phyloP scores from a whole-genome alignment of 2,329 filamentous ascomycete species.

The Ophiostoma ulmi region DNA sequence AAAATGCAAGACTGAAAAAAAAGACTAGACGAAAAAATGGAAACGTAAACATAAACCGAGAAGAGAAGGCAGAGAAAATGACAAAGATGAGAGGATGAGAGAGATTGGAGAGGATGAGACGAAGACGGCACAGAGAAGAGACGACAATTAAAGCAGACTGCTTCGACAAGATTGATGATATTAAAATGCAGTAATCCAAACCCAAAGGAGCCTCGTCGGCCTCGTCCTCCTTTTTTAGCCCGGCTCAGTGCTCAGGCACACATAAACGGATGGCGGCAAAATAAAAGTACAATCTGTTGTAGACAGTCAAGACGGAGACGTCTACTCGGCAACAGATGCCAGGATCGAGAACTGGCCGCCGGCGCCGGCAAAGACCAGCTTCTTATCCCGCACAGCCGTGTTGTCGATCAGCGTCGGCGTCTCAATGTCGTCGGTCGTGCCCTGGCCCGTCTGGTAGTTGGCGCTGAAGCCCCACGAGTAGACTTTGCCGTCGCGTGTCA shows the following conservation, averaged over 20 bases:
- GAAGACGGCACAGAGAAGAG: neutral
- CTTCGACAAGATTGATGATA: neutral
- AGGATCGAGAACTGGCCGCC: conserved; percentile 77
- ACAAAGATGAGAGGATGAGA: conserved; percentile 6
- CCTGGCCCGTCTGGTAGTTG: conserved; percentile 76
- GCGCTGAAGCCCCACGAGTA: conserved; percentile 77
- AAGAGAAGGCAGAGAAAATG: neutral
- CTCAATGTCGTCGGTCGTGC: conserved; percentile 71
- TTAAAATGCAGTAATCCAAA: conserved; percentile 3
- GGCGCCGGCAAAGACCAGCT: conserved; percentile 73
- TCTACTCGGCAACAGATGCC: conserved; percentile 35
- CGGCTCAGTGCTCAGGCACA: neutral
- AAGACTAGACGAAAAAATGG: neutral
- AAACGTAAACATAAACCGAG: neutral
- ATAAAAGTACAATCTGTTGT: neutral
- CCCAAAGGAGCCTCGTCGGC: neutral
- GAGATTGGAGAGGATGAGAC: neutral
- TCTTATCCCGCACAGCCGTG: conserved; percentile 69
- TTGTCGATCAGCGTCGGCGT: conserved; percentile 78
- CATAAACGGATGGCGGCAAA: neutral
- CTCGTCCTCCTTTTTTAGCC: conserved; percentile 1
- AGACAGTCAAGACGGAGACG: neutral
- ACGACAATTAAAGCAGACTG: neutral
- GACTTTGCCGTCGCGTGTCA: conserved; percentile 63
- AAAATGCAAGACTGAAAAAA: neutral